Percentiles rank a stretch among this genome's conserved stretches.
Evolutionary conservation across 2,329 filamentous ascomycete genomes (phyloP).

Genomic region (Cladosporium colombiae): DNA sequence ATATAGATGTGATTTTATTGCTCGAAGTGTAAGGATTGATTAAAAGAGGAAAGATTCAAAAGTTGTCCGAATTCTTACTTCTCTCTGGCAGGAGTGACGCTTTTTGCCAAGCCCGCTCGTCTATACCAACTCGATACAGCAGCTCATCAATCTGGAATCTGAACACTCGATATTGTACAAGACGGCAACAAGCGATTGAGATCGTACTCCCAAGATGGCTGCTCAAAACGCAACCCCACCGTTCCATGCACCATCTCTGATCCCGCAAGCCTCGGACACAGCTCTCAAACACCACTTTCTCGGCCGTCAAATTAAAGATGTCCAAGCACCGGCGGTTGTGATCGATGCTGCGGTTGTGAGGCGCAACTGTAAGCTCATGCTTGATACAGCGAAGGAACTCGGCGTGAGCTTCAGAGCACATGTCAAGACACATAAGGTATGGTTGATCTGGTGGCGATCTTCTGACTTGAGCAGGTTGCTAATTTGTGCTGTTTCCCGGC

Average conservation of each 20-base stretch:
- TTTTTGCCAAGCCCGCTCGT: background rate
- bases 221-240: background rate
- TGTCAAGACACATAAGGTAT: slow-evolving; percentile 80
- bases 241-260: slow-evolving; percentile 30
- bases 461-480: background rate
- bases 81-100: too few relatives aligned
- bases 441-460: slow-evolving; percentile 6
- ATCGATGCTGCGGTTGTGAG: slow-evolving; percentile 67
- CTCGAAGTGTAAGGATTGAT: too few relatives aligned
- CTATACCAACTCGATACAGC: background rate
- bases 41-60: too few relatives aligned
- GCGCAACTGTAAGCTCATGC: slow-evolving; percentile 71
- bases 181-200: too few relatives aligned
- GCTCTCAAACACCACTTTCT: slow-evolving; percentile 50
- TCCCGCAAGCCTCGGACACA: slow-evolving; percentile 36
- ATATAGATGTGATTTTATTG: background rate
- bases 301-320: slow-evolving; percentile 59
- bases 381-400: slow-evolving; percentile 60
- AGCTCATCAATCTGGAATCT: background rate
- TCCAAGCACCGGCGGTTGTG: slow-evolving; percentile 67
- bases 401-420: slow-evolving; percentile 71
- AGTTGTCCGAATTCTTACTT: background rate
- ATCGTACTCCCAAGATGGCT: background rate
- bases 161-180: background rate
- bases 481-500: background rate